Evolutionary conservation across 1,139 yeast genomes (phyloP).

Genomic region (Yamadazyma blattariae): DNA sequence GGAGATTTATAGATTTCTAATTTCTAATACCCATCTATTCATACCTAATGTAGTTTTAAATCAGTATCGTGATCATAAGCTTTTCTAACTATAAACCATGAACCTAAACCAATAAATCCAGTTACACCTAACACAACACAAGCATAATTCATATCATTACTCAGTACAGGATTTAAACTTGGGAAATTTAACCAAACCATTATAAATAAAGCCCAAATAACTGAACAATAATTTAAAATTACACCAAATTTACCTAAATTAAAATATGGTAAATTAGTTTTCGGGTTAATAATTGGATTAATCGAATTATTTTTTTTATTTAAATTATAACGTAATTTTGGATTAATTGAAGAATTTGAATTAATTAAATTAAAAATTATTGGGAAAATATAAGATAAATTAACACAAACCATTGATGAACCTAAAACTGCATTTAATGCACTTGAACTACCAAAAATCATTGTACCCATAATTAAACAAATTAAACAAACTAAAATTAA

Average conservation of each 20-base stretch:
- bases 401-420: slow-evolving; percentile 27
- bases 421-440: slow-evolving; percentile 29
- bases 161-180: slow-evolving; percentile 24
- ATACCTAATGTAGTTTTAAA: slow-evolving; percentile 5
- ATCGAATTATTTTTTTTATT: slow-evolving; percentile 12
- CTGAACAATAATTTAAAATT: slow-evolving; percentile 23
- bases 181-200: slow-evolving; percentile 31
- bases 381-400: slow-evolving; percentile 28
- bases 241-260: slow-evolving; percentile 26
- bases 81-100: slow-evolving; percentile 25
- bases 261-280: slow-evolving; percentile 20
- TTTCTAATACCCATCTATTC: no score
- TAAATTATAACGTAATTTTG: slow-evolving; percentile 11
- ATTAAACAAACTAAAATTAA: slow-evolving; percentile 17
- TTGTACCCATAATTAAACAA: slow-evolving; percentile 19
- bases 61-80: slow-evolving; percentile 15
- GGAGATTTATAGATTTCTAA: no score
- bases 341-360: slow-evolving; percentile 16
- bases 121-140: slow-evolving; percentile 35
- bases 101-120: slow-evolving; percentile 21
- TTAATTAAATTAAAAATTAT: slow-evolving; percentile 20
- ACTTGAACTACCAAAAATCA: slow-evolving; percentile 23
- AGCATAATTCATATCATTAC: slow-evolving; percentile 36
- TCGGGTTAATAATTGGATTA: slow-evolving; percentile 12
- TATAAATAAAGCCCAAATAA: slow-evolving; percentile 26